Base-by-base conservation (phyloP, 192 early-diverging fungal genomes). In the Pilaira anomala region DNA sequence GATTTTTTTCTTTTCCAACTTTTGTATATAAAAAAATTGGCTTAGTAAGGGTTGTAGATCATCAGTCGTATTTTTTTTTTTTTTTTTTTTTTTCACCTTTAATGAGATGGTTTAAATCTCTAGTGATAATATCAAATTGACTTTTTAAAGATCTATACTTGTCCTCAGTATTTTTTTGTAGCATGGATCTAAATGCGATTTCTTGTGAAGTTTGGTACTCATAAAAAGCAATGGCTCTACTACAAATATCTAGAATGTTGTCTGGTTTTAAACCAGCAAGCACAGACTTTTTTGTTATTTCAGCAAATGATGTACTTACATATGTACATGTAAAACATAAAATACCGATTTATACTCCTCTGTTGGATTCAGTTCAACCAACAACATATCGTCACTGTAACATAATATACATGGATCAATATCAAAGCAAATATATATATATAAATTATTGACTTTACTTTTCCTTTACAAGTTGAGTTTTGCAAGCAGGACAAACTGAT, bases 121-220 rank as follows among this genome's bases (percentile, higher is more conserved):
- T 58, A 8, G 66, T 68, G 46, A 75, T 48, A 36, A 39, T 18
- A 22, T 75, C 75, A 7, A 71, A 36, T 16, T 76, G 71, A 14
- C 63, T 69, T 56, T 83, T 74, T 1, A 75, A 24, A 3, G 57
- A 16, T 3, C 55, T 29, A 14, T 57, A 48, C 45, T 78, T 80
- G 18, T 74, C 72, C 60, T 80, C 72, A 13, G 70, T 24, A 40
- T 58, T 69, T 21, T 71, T 74, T 25, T 70, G 62, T 0, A 78
- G n/a, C 46, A 78, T 61, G 1, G 74, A 63, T 30, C 72, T 71
- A 19, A 73, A 74, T 21, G 49, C 67, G 9, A 71, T 42, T 40
- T 87, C 88, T 39, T 88, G 88, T 0, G 86, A 72, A 0, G 69
- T 69, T 58, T 90, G 88, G 62, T 88, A 87, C 1, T 83, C 78